These are phyloP conservation scores for Cucurbita pepo DNA, from an alignment of 306 rosid species.

Conservation along the genomic window DNA sequence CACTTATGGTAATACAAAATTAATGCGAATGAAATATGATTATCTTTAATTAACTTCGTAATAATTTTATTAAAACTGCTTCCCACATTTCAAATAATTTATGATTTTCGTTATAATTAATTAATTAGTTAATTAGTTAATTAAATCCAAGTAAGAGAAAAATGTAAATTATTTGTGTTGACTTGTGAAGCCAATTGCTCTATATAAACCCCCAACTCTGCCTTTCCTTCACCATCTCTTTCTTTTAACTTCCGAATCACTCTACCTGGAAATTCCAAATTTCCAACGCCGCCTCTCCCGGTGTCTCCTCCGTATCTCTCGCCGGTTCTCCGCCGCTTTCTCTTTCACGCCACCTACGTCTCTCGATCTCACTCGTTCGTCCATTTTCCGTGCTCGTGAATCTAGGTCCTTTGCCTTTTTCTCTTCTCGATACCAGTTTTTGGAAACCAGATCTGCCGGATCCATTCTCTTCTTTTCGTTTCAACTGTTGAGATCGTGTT, in stretches of 20 bases:
- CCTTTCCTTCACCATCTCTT: background rate
- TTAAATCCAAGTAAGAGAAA: background rate
- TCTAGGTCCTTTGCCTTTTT: slow-evolving; percentile 14
- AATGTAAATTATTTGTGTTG: background rate
- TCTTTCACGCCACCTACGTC: slow-evolving; percentile 15
- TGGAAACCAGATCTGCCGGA: slow-evolving; percentile 1
- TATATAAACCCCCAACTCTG: background rate
- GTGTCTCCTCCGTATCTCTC: background rate
- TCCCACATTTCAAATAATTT: no score
- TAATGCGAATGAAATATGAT: no score
- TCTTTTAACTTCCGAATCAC: background rate
- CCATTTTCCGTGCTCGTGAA: slow-evolving; percentile 11
- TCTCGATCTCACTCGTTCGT: background rate
- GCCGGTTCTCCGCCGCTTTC: background rate
- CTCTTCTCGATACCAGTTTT: slow-evolving; percentile 8
- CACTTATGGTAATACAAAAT: background rate
- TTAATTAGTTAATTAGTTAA: background rate
- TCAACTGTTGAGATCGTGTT: slow-evolving; percentile 23
- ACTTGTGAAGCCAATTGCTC: background rate
- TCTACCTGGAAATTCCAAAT: background rate
- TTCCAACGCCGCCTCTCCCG: background rate
- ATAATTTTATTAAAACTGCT: no score
- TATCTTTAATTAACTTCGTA: no score
- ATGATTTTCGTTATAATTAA: background rate
- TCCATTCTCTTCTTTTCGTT: background rate